A percentile compares a stretch with the other conserved stretches of the same genome.
These are phyloP conservation scores for Fragaria ananassa DNA, from an alignment of 306 rosid species.

Conservation along the genomic window DNA sequence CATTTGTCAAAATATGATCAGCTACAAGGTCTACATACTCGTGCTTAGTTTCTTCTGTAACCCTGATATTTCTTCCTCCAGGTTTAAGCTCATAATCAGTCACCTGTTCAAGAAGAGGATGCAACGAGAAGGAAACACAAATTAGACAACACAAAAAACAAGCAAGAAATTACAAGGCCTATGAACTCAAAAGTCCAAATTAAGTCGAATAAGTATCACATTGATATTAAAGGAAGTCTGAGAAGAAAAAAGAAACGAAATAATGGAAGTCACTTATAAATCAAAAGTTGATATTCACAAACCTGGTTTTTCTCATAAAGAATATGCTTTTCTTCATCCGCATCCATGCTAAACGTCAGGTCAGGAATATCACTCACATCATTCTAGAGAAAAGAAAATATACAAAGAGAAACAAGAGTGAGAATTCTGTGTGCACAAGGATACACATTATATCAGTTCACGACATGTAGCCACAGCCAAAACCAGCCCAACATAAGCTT, in stretches of 20 bases:
- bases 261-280: constrained; percentile 7
- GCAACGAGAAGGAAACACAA: background rate
- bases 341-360: constrained; percentile 98
- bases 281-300: constrained; percentile 17
- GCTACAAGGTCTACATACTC: constrained; percentile 99
- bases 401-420: constrained; percentile 11
- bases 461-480: background rate
- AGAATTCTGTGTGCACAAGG: constrained; percentile 2
- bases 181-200: background rate
- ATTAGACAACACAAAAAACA: background rate
- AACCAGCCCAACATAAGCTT: background rate
- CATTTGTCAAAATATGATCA: constrained; percentile 87
- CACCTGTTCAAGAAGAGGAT: constrained; percentile 48
- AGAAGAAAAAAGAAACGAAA: background rate
- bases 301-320: constrained; percentile 96
- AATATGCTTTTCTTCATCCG: constrained; percentile 95
- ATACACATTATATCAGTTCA: background rate
- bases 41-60: constrained; percentile 95
- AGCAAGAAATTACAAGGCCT: background rate
- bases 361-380: constrained; percentile 89
- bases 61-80: constrained; percentile 96
- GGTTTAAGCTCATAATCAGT: constrained; percentile 99
- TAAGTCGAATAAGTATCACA: background rate
- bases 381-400: constrained; percentile 43
- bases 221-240: background rate